Evolutionary conservation across 73 alveolate species (phyloP).

Genomic region (Paramecium primaurelia): DNA sequence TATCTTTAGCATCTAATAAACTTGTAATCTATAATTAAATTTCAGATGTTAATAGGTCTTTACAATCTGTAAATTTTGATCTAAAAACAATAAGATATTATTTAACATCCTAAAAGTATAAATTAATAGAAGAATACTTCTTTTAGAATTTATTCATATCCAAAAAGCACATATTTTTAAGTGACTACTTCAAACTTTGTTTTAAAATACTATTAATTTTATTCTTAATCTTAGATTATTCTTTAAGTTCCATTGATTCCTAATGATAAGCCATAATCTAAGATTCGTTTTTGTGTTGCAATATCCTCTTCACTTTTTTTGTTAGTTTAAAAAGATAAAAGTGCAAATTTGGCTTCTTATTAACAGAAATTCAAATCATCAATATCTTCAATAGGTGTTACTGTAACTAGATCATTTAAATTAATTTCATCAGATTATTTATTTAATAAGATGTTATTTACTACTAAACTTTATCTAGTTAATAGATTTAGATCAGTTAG

Average conservation of each 20-base stretch:
- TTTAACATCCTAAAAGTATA: neutral
- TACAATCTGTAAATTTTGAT: neutral
- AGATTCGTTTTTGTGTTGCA: neutral
- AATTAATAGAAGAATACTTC: neutral
- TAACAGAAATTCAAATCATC: neutral
- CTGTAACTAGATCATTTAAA: neutral
- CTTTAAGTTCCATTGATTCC: neutral
- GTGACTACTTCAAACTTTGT: neutral
- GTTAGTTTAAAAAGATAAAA: neutral
- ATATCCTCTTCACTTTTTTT: conserved; percentile 3
- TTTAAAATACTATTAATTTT: neutral
- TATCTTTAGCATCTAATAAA: neutral
- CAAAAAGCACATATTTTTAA: neutral
- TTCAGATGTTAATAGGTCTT: neutral
- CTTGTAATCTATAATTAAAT: neutral
- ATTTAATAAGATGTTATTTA: neutral
- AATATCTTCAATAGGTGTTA: neutral
- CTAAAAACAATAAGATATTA: neutral
- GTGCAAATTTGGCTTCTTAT: neutral
- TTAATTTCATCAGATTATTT: neutral
- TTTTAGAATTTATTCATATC: conserved; percentile 5
- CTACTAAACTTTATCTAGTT: neutral
- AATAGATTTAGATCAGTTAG: neutral
- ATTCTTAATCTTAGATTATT: neutral
- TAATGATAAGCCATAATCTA: neutral